Base-by-base conservation (phyloP, 2,329 filamentous ascomycete species). In the Aspergillus neoniger region DNA sequence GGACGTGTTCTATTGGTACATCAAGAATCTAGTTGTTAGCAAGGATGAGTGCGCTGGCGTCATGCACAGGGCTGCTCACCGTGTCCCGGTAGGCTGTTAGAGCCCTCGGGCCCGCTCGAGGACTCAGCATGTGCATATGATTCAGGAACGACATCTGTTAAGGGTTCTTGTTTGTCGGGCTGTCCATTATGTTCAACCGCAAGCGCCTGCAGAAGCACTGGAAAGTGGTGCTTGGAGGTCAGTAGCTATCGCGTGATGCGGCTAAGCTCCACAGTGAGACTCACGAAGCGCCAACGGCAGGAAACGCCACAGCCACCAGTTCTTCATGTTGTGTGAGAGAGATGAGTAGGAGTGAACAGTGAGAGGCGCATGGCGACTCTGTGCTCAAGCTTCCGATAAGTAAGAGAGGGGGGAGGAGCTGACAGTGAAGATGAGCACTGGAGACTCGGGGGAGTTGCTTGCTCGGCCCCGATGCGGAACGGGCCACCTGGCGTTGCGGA, bases 401-500 rank as follows among this genome's bases (percentile, higher is more conserved):
- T 49, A 30, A 55, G 54, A 14, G 19, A 48, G 19, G 23, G 44
- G 30, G 47, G 28, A 36, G 30, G 21, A 21, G 36, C 52, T 44
- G 25, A 28, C 15, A 28, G 25, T 15, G 47, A n/a, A n/a, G 23
- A 7, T 17, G 47, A 36, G 36, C n/a, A 48, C 23, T 39, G 15
- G 19, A 23, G 28, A 49, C 47, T 55, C 57, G 41, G 38, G 28
- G 32, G 32, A 36, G 32, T 36, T 36, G 36, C 19, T 23, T 55
- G 28, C 39, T 54, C 28, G 55, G 54, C 58, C 25, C 52, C 41
- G 23, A 54, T 57, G 62, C 55, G 58, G 63, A 69, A 72, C 67
- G 67, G 73, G 73, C 73, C 74, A 76, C 74, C 72, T 76, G 73
- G 70, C 73, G 67, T 67, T 63, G 71, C 72, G 73, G 72, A 74